Evolutionary conservation across 2,329 filamentous ascomycete species (phyloP).

Genomic region (Fusarium siculi): DNA sequence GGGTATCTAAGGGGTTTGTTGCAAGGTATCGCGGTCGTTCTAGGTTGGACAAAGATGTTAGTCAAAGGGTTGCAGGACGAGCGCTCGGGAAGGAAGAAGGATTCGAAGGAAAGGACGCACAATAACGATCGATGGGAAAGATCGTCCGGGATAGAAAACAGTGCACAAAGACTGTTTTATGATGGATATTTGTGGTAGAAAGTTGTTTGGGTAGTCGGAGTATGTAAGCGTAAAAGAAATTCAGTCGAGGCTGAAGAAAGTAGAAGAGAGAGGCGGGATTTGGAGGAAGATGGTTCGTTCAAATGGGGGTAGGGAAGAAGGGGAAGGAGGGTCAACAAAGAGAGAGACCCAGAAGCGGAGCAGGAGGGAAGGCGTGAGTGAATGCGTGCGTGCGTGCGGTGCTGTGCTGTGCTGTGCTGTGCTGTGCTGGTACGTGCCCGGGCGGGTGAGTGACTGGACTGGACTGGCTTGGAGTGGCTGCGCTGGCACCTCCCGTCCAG

Average conservation of each 20-base stretch:
- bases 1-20: conserved; percentile 44
- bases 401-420: background rate
- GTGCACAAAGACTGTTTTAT: conserved; percentile 13
- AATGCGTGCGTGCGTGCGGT: conserved; percentile 13
- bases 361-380: conserved; percentile 29
- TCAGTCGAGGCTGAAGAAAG: conserved; percentile 44
- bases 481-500: conserved; percentile 28
- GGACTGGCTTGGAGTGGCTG: conserved; percentile 23
- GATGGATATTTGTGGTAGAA: background rate
- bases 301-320: conserved; percentile 42
- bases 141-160: conserved; percentile 34
- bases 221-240: conserved; percentile 36
- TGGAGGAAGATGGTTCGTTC: conserved; percentile 43
- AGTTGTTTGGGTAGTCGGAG: conserved; percentile 19
- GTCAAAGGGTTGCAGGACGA: conserved; percentile 28
- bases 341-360: conserved; percentile 28
- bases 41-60: conserved; percentile 40
- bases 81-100: conserved; percentile 28
- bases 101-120: conserved; percentile 42
- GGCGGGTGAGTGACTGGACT: conserved; percentile 13
- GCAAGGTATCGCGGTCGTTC: conserved; percentile 44
- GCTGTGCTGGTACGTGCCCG: background rate
- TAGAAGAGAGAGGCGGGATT: conserved; percentile 44
- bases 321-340: conserved; percentile 44
- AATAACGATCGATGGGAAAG: conserved; percentile 32